Base-by-base conservation (phyloP, 257 asterid genomes). In the Rhazya stricta region DNA sequence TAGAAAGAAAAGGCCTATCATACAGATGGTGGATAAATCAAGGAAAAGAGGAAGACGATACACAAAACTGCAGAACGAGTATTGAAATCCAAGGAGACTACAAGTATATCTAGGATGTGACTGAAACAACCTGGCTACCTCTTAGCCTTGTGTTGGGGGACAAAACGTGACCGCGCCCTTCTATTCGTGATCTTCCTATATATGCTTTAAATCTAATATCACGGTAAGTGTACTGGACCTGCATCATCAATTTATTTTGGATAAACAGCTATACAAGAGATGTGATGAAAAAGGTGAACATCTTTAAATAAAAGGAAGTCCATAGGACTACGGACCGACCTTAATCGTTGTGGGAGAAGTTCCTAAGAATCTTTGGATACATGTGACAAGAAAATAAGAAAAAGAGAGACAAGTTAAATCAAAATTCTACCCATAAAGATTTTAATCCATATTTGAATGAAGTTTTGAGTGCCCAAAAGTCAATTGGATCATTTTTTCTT, bases 161-260 rank as follows among this genome's bases (percentile, higher is more conserved):
- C 80, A 78, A 74, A 71, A 76, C 80, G 82, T 75, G 78, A 25
- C 57, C 43, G 16, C 66, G 16, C 66, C 76, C 57, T 46, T 71
- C 67, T n/a, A 66, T 36, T n/a, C 39, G 34, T 65, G 66, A 66
- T 56, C 71, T 76, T 63, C 10, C 76, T 27, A 4, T 29, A 65
- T 63, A 62, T 72, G 68, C 71, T 77, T 48, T 61, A 71, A 54
- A 67, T 76, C 69, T 66, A n/a, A 66, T 0, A 15, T 30, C 67
- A 11, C 13, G 66, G 19, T 13, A 18, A 18, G 25, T 51, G 9
- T 27, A 51, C 58, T 18, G 58, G 25, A 51, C 27, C 9, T 48
- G 5, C 23, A 15, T 48, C 23, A 12, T 16, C 13, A 43, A 43
- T 43, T 10, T 43, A 43, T n/a, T n/a, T n/a, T n/a, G n/a, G n/a